phyloP scores from a whole-genome alignment of 2,329 filamentous ascomycete species.

The Macroventuria anomochaeta region DNA sequence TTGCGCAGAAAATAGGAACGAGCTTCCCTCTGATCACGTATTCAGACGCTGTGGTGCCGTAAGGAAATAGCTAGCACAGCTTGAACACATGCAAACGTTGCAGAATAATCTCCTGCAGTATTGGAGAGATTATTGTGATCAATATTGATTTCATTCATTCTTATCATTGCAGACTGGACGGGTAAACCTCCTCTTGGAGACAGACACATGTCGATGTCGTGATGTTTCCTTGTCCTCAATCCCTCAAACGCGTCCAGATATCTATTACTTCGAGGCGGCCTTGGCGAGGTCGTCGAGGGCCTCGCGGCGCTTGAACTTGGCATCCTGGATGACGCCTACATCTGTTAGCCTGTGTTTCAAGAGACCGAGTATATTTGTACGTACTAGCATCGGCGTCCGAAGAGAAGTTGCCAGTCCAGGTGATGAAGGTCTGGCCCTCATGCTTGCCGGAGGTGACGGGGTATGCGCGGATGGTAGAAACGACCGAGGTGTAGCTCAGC shows the following conservation, averaged over 20 bases:
- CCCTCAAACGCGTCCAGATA: background rate
- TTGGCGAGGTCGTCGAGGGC: slow-evolving; percentile 70
- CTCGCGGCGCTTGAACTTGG: slow-evolving; percentile 77
- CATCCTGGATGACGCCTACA: slow-evolving; percentile 73
- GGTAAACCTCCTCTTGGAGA: background rate
- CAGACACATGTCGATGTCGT: background rate
- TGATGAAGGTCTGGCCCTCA: slow-evolving; percentile 70
- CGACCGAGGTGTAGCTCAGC: slow-evolving; percentile 69
- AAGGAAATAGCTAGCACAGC: no score
- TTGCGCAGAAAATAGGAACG: no score
- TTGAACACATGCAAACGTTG: no score
- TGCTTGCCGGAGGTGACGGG: slow-evolving; percentile 70
- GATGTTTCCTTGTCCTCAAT: background rate
- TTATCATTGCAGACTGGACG: background rate
- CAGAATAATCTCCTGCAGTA: no score
- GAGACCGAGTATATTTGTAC: slow-evolving; percentile 33
- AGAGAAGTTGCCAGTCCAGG: slow-evolving; percentile 73
- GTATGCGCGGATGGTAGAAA: slow-evolving; percentile 71
- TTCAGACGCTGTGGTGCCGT: no score
- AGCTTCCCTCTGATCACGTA: no score
- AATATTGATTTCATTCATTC: background rate
- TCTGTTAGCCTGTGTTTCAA: slow-evolving; percentile 5
- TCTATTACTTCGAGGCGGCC: slow-evolving; percentile 52
- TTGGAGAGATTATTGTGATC: background rate
- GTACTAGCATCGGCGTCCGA: slow-evolving; percentile 72